These are phyloP conservation scores for Senna tora DNA, from an alignment of 306 rosid species.

Conservation along the genomic window DNA sequence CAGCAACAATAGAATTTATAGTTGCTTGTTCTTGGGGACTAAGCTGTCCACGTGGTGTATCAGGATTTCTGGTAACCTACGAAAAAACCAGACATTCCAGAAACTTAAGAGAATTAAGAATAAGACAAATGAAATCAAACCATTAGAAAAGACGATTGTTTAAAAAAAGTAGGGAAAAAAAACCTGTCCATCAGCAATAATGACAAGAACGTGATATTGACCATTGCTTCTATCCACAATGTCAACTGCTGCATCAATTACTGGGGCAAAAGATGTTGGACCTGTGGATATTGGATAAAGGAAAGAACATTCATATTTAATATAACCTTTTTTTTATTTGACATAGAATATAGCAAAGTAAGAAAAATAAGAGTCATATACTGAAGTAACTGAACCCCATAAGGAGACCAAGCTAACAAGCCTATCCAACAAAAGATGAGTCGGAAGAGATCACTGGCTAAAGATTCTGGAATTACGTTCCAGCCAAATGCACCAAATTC, in stretches of 20 bases:
- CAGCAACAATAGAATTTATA: constrained; percentile 70
- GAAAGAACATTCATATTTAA: constrained; percentile 18
- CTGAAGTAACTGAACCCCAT: neutral
- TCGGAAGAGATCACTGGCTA: constrained; percentile 12
- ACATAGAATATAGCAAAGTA: neutral
- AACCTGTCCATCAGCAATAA: constrained; percentile 99
- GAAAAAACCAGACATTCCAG: constrained; percentile 16
- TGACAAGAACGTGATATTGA: constrained; percentile 97
- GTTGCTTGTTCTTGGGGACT: constrained; percentile 90
- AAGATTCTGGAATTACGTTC: neutral
- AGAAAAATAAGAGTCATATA: neutral
- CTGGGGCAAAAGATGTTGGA: constrained; percentile 94
- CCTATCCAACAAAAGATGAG: constrained; percentile 5
- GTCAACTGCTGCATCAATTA: constrained; percentile 83
- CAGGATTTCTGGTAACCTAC: constrained; percentile 80
- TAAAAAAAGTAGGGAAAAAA: constrained; percentile 5
- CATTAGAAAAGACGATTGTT: constrained; percentile 12
- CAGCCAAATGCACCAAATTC: constrained; percentile 6
- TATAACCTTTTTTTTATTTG: neutral
- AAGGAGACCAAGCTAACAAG: constrained; percentile 2
- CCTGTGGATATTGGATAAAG: constrained; percentile 53
- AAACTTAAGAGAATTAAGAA: constrained; percentile 22
- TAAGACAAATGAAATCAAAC: constrained; percentile 6
- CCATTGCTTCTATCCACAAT: constrained; percentile 75
- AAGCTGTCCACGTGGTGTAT: constrained; percentile 59